phyloP scores from a whole-genome alignment of 208 protist species.

The Angomonas deanei region DNA sequence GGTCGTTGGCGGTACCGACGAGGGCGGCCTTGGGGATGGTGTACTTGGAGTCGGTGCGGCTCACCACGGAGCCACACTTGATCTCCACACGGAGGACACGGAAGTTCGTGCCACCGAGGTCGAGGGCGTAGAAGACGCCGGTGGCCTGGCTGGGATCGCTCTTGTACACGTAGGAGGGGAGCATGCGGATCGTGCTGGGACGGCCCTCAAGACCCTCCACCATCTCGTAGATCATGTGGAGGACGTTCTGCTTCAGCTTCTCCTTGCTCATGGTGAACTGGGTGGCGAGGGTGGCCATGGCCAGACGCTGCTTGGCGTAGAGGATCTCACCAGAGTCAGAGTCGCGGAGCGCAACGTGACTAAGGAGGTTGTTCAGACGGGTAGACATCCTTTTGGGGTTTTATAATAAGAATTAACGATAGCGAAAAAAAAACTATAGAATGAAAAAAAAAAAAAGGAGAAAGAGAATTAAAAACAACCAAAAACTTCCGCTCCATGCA shows the following conservation, averaged over 20 bases:
- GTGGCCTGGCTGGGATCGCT: constrained; percentile 37
- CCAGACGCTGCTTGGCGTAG: constrained; percentile 69
- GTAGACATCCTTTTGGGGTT: constrained; percentile 38
- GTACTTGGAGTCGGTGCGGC: constrained; percentile 40
- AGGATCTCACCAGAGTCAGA: constrained; percentile 56
- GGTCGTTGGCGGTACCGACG: constrained; percentile 37
- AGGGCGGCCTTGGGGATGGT: constrained; percentile 51
- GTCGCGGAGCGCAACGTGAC: constrained; percentile 61
- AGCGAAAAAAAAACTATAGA: not conserved
- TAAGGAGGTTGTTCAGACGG: constrained; percentile 72
- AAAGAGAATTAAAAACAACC: not conserved
- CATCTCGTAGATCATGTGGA: constrained; percentile 85
- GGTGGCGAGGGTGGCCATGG: constrained; percentile 52
- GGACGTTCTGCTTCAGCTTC: constrained; percentile 56
- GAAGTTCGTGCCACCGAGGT: constrained; percentile 91
- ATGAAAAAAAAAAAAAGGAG: constrained; percentile 5
- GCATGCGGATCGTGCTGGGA: constrained; percentile 74
- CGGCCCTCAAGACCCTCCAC: constrained; percentile 71
- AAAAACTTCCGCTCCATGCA: not conserved
- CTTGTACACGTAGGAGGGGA: constrained; percentile 82
- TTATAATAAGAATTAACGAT: constrained; percentile 1
- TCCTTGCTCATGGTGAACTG: constrained; percentile 57
- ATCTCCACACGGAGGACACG: constrained; percentile 71
- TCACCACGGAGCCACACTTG: constrained; percentile 37
- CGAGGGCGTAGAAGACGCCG: constrained; percentile 84